These are phyloP conservation scores for Podospora australis DNA, from an alignment of 495 filamentous ascomycete genomes.

Conservation along the genomic window DNA sequence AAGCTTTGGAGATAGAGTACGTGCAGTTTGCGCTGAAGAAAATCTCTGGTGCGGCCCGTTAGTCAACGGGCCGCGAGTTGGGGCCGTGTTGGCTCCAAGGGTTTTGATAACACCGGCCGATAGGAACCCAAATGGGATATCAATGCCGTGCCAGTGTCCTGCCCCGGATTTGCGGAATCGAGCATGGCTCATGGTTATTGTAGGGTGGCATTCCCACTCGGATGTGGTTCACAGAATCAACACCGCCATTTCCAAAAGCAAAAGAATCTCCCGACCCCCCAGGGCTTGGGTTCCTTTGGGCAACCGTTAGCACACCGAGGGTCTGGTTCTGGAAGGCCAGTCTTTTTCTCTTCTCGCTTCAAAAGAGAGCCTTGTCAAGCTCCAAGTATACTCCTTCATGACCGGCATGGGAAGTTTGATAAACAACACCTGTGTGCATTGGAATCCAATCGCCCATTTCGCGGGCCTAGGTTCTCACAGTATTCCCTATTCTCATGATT, in stretches of 20 bases:
- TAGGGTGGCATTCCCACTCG: conserved; percentile 7
- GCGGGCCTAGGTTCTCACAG: too few species aligned
- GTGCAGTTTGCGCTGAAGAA: conserved; percentile 5
- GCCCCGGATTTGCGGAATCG: conserved; percentile 21
- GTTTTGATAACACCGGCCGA: conserved; percentile 18
- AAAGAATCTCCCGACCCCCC: neutral
- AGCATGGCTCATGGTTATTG: conserved; percentile 6
- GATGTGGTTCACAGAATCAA: neutral
- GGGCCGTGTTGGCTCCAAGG: conserved; percentile 19
- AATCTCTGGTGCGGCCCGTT: conserved; percentile 26
- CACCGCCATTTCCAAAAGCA: conserved; percentile 13
- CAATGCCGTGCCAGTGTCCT: conserved; percentile 14
- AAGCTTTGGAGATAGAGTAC: neutral
- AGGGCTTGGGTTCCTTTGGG: conserved; percentile 5
- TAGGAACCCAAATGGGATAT: conserved; percentile 17
- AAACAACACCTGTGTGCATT: too few species aligned
- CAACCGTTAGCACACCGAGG: conserved; percentile 3
- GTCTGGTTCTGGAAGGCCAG: conserved; percentile 1
- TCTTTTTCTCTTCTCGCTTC: too few species aligned
- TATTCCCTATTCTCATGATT: neutral
- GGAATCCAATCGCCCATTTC: too few species aligned
- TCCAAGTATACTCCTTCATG: too few species aligned
- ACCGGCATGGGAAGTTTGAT: too few species aligned
- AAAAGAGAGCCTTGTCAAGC: too few species aligned
- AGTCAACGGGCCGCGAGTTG: conserved; percentile 26